These are phyloP conservation scores for Stenogyne calaminthoides DNA, from an alignment of 305 asterid genomes.

Conservation along the genomic window DNA sequence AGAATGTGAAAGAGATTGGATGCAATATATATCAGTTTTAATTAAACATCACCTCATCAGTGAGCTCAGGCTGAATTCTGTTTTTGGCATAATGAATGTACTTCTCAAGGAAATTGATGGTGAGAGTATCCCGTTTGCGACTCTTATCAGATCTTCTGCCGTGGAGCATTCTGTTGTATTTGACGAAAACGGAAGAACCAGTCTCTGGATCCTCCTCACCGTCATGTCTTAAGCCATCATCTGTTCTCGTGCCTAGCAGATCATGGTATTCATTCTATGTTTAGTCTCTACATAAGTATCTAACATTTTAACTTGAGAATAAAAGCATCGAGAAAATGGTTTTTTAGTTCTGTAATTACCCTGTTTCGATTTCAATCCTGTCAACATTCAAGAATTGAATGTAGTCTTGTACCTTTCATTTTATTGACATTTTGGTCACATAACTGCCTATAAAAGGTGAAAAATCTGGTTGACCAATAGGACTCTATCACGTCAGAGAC, in stretches of 20 bases:
- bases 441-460: too few relatives aligned
- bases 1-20: slow-evolving; percentile 16
- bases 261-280: slow-evolving; percentile 10
- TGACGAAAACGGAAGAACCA: slow-evolving; percentile 76
- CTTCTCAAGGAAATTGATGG: slow-evolving; percentile 88
- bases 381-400: too few relatives aligned
- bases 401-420: too few relatives aligned
- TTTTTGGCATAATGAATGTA: slow-evolving; percentile 88
- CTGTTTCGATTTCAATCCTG: too few relatives aligned
- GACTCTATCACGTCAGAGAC: too few relatives aligned
- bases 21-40: background rate
- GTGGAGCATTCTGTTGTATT: slow-evolving; percentile 85
- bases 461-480: too few relatives aligned
- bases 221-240: slow-evolving; percentile 55
- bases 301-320: slow-evolving; percentile 19
- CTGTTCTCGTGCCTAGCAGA: slow-evolving; percentile 53
- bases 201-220: slow-evolving; percentile 69
- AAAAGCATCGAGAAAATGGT: background rate
- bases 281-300: background rate
- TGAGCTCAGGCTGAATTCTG: slow-evolving; percentile 93
- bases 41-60: slow-evolving; percentile 73
- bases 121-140: slow-evolving; percentile 73
- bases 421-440: too few relatives aligned
- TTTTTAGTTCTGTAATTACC: too few relatives aligned
- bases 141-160: slow-evolving; percentile 61